Conservation (phyloP, 345 rosid genomes). For the Acer yangbiense region DNA sequence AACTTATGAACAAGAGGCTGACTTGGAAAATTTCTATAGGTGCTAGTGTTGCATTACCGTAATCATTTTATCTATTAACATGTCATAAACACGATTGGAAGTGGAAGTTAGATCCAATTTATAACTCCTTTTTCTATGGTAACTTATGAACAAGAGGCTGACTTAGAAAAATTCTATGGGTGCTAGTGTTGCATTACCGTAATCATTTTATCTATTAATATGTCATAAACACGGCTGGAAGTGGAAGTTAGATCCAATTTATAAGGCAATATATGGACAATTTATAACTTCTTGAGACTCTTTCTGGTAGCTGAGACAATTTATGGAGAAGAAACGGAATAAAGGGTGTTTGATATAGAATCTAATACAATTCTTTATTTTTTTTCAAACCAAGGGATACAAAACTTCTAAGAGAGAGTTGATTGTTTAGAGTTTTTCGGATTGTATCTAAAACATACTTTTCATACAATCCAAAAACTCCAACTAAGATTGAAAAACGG, state of each 20-base stretch:
- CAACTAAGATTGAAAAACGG: no score
- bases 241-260: no score
- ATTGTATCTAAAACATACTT: no score
- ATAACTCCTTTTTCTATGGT: no score
- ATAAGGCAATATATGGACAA: not conserved
- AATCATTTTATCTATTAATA: no score
- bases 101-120: not conserved
- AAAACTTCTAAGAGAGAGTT: not conserved
- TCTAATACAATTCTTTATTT: not conserved
- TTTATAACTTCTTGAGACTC: not conserved
- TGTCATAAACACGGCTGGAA: no score
- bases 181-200: no score
- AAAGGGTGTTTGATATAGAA: not conserved
- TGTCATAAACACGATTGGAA: constrained; percentile 6
- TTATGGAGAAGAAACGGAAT: not conserved
- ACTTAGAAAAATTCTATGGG: no score
- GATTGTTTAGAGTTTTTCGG: not conserved
- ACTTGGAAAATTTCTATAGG: not conserved
- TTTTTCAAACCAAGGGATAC: not conserved
- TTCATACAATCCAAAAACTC: no score
- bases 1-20: not conserved
- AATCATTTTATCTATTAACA: not conserved
- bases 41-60: not conserved
- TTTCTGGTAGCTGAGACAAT: not conserved
- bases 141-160: no score